Evolutionary conservation across 805 yeast species (phyloP), one percentile per base, ranked within the genome.

Genomic region (Yamadazyma takamatsuzukensis): DNA sequence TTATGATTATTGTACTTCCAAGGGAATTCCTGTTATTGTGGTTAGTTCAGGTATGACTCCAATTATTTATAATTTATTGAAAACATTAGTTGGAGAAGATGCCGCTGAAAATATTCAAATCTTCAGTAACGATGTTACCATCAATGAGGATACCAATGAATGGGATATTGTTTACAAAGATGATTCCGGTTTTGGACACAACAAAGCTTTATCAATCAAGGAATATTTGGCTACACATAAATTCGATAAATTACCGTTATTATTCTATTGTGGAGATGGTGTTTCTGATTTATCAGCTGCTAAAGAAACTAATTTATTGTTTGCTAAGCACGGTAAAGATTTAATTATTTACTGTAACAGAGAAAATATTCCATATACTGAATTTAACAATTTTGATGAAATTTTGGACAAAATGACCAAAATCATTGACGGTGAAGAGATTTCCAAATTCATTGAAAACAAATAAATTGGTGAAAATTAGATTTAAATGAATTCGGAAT

Each of bases 221-320:
- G 68, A 70, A 31, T 70, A 65, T 42, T 57, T 66, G 45, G 36
- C 33, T 6, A 33, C 40, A 7, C 52, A 62, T 34, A 59, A 59
- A 11, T 54, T 58, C 39, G 46, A 49, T 37, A 40, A 50, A 42
- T 34, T 54, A 39, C 95, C 95, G 11, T 65, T 68, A 24, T 71
- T 87, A 47, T 86, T 90, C 56, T 93, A 93, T 68, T 85, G 95
- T 52, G 99, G 99, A 38, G 99, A 93, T 57, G 99, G 99, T 43
- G 96, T 93, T 19, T 81, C 94, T 28, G 99, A 93, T 59, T 68
- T 93, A 47, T 77, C 87, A 37, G 98, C 98, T 15, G 97, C 97
- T 15, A 81, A 83, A 53, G 96, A 93, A 59, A 88, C 98, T 25
- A 90, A 93, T 58, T 68, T 90, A 46, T 65, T 93, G 44, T 93